phyloP scores from a whole-genome alignment of 139 green algal genomes.

The Closterium sp. region DNA sequence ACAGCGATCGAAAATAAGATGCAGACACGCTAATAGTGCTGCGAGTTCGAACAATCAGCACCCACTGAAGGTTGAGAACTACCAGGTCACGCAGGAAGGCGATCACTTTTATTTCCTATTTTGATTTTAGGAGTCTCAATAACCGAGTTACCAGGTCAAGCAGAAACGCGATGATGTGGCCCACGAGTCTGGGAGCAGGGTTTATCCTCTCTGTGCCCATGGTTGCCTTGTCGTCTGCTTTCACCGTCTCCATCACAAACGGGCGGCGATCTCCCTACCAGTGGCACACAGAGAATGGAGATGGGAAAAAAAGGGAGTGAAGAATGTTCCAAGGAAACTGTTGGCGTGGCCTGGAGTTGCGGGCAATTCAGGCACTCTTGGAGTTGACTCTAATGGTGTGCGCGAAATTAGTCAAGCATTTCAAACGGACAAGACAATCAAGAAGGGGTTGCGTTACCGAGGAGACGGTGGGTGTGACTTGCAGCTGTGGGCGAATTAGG shows the following conservation, averaged over 20 bases:
- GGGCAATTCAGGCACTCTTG: too few species aligned
- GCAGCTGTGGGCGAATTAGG: constrained; percentile 30
- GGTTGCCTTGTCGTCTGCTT: constrained; percentile 90
- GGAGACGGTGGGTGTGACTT: constrained; percentile 5
- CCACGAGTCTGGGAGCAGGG: constrained; percentile 72
- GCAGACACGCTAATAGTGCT: too few species aligned
- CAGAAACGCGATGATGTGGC: constrained; percentile 56
- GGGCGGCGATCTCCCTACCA: constrained; percentile 40
- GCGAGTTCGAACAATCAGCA: too few species aligned
- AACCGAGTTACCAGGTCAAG: constrained; percentile 52
- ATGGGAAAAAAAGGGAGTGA: not conserved
- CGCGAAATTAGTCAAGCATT: too few species aligned
- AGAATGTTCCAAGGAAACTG: constrained; percentile 37
- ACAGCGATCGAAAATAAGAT: too few species aligned
- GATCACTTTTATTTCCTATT: too few species aligned
- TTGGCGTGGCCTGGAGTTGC: constrained; percentile 54
- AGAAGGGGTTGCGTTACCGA: too few species aligned
- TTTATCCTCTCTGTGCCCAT: constrained; percentile 56
- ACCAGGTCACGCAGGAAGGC: constrained; percentile 53
- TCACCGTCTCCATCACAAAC: constrained; percentile 89
- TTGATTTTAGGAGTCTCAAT: too few species aligned
- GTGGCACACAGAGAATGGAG: not conserved
- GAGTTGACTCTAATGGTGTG: too few species aligned
- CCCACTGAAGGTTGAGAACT: too few species aligned
- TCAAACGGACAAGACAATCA: too few species aligned